A percentile compares a stretch with the other conserved stretches of the same genome.
phyloP scores from a whole-genome alignment of 331 rosid species.

The Cydonia oblonga region DNA sequence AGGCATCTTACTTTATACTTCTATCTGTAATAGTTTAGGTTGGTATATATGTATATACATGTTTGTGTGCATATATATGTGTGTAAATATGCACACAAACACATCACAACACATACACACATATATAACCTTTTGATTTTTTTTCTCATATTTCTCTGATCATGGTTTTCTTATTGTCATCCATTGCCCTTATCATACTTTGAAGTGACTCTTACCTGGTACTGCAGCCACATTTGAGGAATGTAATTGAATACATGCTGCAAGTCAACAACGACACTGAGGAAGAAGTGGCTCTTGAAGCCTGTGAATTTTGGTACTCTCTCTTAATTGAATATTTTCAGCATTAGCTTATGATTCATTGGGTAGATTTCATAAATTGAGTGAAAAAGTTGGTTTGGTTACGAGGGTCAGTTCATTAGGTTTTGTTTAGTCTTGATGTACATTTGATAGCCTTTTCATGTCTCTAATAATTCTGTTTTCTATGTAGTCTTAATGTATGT shows the following conservation, averaged over 20 bases:
- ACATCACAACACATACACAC: neutral
- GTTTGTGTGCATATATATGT: neutral
- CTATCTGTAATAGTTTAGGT: neutral
- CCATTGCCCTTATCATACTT: constrained; percentile 13
- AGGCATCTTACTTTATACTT: neutral
- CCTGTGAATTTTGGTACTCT: constrained; percentile 97
- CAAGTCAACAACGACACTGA: constrained; percentile 93
- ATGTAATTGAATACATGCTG: constrained; percentile 85
- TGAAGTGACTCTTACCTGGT: constrained; percentile 25
- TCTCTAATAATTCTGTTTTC: too few species aligned
- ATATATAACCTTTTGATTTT: neutral
- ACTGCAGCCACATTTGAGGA: constrained; percentile 80
- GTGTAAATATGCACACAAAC: neutral
- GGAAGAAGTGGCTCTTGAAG: constrained; percentile 96
- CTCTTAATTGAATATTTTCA: neutral
- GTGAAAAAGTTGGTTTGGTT: neutral
- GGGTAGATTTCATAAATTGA: constrained; percentile 5
- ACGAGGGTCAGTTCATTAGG: neutral
- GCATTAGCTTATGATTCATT: constrained; percentile 2
- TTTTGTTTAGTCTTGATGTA: neutral
- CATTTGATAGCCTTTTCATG: too few species aligned
- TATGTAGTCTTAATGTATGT: neutral
- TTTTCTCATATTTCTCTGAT: neutral
- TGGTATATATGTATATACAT: neutral
- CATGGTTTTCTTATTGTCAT: constrained; percentile 7